Conservation (phyloP, 768 basidiomycete genomes). For the Rickenella mellea region DNA sequence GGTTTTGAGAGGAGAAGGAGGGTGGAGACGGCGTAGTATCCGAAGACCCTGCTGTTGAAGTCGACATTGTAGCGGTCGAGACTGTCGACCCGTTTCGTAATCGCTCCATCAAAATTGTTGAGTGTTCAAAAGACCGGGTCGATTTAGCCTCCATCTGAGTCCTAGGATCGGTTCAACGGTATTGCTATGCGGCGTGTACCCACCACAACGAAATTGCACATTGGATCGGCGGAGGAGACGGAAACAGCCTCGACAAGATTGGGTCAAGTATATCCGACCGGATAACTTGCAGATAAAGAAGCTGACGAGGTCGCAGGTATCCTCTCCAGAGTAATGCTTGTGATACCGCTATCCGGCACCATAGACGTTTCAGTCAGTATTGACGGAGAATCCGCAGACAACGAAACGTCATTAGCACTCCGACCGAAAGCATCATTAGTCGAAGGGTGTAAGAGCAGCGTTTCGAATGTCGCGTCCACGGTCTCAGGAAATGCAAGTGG, state of each 20-base stretch:
- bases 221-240: conserved; percentile 36
- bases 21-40: conserved; percentile 16
- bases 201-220: conserved; percentile 34
- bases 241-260: conserved; percentile 18
- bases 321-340: conserved; percentile 20
- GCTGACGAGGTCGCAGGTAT: conserved; percentile 27
- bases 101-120: conserved; percentile 46
- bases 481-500: conserved; percentile 46
- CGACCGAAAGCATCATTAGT: conserved; percentile 13
- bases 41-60: conserved; percentile 19
- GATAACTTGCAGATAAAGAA: conserved; percentile 31
- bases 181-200: conserved; percentile 35
- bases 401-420: conserved; percentile 21
- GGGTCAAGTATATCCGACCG: conserved; percentile 26
- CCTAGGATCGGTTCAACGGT: conserved; percentile 37
- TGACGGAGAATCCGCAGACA: conserved; percentile 11
- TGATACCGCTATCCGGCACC: conserved; percentile 16
- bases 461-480: conserved; percentile 59
- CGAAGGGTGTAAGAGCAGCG: conserved; percentile 56
- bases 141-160: conserved; percentile 2
- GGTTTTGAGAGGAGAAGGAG: conserved; percentile 19
- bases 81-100: conserved; percentile 23
- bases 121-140: conserved; percentile 35
- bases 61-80: conserved; percentile 7
- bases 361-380: conserved; percentile 7